Evolutionary conservation across 768 basidiomycete genomes (phyloP).

Genomic region (Suillus weaverae): DNA sequence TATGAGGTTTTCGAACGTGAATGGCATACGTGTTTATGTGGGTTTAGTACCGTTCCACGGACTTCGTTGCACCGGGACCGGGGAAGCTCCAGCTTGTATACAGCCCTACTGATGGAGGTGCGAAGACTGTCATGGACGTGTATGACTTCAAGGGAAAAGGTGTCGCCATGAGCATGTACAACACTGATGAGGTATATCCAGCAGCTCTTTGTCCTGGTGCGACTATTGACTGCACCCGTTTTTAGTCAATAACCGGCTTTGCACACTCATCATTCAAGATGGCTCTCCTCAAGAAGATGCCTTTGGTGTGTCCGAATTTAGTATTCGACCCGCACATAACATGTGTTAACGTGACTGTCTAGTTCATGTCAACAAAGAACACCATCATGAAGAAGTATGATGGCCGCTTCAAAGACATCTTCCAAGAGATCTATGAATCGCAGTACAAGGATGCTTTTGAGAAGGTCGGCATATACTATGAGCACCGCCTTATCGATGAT

Average conservation of each 20-base stretch:
- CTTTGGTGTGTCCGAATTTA: constrained; percentile 48
- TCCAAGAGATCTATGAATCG: constrained; percentile 92
- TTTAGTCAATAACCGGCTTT: constrained; percentile 87
- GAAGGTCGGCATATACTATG: constrained; percentile 77
- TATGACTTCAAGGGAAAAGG: constrained; percentile 93
- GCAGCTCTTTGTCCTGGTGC: not conserved
- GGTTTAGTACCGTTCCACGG: constrained; percentile 87
- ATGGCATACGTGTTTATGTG: constrained; percentile 8
- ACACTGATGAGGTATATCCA: constrained; percentile 80
- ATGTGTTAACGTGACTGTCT: constrained; percentile 5
- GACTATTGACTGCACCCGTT: not conserved
- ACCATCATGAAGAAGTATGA: constrained; percentile 98
- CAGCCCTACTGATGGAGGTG: constrained; percentile 76
- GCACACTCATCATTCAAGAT: constrained; percentile 99
- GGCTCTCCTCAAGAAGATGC: constrained; percentile 79
- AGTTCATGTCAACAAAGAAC: constrained; percentile 99
- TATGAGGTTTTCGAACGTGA: constrained; percentile 29
- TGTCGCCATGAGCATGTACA: constrained; percentile 97
- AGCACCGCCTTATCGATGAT: constrained; percentile 96
- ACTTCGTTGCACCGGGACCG: constrained; percentile 86
- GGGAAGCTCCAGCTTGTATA: constrained; percentile 94
- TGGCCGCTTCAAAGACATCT: constrained; percentile 98
- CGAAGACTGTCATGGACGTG: constrained; percentile 70
- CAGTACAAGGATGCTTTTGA: constrained; percentile 75
- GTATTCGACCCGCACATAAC: constrained; percentile 12